Evolutionary conservation across 441 rosid genomes (phyloP).

Genomic region (Pelargonium fulgidum): DNA sequence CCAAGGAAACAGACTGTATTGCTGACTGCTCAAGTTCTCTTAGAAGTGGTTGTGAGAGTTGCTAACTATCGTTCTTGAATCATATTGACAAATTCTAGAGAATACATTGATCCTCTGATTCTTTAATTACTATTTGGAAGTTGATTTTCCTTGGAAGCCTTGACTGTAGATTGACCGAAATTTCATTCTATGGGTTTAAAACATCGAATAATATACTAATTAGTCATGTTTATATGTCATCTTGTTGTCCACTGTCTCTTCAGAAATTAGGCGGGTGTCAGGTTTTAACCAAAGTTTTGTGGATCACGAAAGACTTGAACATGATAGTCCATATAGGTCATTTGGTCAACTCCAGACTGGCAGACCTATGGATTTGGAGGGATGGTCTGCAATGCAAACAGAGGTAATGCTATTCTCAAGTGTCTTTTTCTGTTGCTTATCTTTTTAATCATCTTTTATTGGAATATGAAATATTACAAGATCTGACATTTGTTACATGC

Average conservation of each 20-base stretch:
- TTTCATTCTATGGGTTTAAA: background rate
- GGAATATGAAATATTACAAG: background rate
- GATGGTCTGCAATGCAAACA: slow-evolving; percentile 72
- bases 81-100: background rate
- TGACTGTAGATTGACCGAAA: too few species aligned
- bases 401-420: slow-evolving; percentile 48
- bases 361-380: slow-evolving; percentile 62
- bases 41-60: background rate
- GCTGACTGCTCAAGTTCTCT: background rate
- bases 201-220: background rate
- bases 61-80: background rate
- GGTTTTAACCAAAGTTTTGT: slow-evolving; percentile 41
- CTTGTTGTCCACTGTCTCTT: slow-evolving; percentile 18
- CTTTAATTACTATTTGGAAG: background rate
- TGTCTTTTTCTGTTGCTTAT: background rate
- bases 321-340: slow-evolving; percentile 79
- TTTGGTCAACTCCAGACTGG: slow-evolving; percentile 62
- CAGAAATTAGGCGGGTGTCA: slow-evolving; percentile 78
- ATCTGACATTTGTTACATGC: background rate
- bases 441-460: background rate
- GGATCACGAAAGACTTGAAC: slow-evolving; percentile 72
- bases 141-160: background rate
- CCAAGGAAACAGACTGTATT: background rate
- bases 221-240: slow-evolving; percentile 1
- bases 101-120: background rate